Evolutionary conservation across 1,284 basidiomycete genomes (phyloP), one percentile per base, ranked within the genome.

Genomic region (Xanthoconium separans): DNA sequence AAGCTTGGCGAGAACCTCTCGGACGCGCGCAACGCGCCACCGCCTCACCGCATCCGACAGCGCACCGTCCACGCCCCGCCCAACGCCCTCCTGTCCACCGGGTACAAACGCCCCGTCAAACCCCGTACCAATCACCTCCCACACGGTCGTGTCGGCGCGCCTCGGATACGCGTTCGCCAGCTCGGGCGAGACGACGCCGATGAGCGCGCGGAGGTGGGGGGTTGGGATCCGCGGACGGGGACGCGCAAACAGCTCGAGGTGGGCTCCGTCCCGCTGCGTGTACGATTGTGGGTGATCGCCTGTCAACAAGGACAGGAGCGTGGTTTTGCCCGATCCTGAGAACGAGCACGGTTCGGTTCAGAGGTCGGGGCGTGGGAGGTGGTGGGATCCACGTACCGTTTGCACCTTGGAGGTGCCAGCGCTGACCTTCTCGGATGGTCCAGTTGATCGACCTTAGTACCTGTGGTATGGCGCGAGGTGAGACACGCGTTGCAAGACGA

Each of bases 271-370:
- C 4, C 74, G 71, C 68, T 93, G 88, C 1, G 86, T 87, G 73
- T 89, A 98, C 0, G 95, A 96, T 58, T 93, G 92, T 0, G 96
- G 95, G 70, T 98, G 96, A 64, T 96, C 93, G 24, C 96, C 96
- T 0, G 94, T 92, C 37, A 99, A 75, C 33, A 98, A 72, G 5
- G 95, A 88, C n/a, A 98, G 79, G 1, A 98, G 83, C 0, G 96
- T 98, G 0, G 95, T 96, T 75, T 99, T 99, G 2, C 96, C 96
- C 0, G 92, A 93, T 44, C 94, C 90, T 93, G 53, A 45, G 12
- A 56, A 16, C 40, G 10, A 51, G 27, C 33, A 27, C 27, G 4
- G 15, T 40, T 36, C 42, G n/a, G 48, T 41, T 46, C 6, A 5
- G 39, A 18, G 29, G 11, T 16, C 6, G 4, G 16, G 16, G 6